A percentile compares a stretch with the other conserved stretches of the same genome.
Conservation (phyloP, 768 basidiomycete genomes). For the Sarcomyxa edulis region DNA sequence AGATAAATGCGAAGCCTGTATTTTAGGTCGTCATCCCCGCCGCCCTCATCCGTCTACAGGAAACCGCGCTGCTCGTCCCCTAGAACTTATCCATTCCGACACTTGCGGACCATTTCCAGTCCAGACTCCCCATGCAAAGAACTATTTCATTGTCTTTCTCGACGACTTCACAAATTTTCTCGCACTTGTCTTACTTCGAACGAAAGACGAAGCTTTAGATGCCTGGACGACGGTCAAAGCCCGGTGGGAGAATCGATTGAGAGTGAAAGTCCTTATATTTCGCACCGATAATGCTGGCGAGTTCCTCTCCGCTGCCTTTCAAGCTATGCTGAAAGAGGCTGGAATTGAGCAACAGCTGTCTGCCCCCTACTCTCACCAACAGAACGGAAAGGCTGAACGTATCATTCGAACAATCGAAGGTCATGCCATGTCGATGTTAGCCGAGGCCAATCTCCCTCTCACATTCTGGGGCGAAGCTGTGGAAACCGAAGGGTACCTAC, state of each 20-base stretch:
- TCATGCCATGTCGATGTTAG: constrained; percentile 15
- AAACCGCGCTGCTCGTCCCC: background rate
- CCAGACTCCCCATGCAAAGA: constrained; percentile 8
- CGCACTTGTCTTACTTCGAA: constrained; percentile 1
- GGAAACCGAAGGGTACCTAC: constrained; percentile 13
- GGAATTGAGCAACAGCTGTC: constrained; percentile 19
- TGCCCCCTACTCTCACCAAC: constrained; percentile 23
- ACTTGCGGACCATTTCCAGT: constrained; percentile 18
- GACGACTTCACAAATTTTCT: constrained; percentile 8
- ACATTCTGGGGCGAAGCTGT: constrained; percentile 19
- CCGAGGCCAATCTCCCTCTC: constrained; percentile 10
- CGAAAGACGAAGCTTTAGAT: background rate
- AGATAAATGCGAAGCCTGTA: constrained; percentile 14
- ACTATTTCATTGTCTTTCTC: constrained; percentile 12
- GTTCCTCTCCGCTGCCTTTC: constrained; percentile 1
- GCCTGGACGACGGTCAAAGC: background rate
- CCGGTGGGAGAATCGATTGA: constrained; percentile 2
- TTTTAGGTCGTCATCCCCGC: constrained; percentile 19
- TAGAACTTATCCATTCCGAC: constrained; percentile 18
- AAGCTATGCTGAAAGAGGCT: constrained; percentile 1
- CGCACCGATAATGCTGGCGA: constrained; percentile 5
- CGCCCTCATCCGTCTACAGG: constrained; percentile 3
- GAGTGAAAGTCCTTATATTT: background rate
- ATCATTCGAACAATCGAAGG: constrained; percentile 22
- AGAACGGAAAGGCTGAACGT: constrained; percentile 25